Percentiles rank a stretch among this genome's conserved stretches.
Conservation (phyloP, 805 yeast species). For the Grigorovia transvaalensis region DNA sequence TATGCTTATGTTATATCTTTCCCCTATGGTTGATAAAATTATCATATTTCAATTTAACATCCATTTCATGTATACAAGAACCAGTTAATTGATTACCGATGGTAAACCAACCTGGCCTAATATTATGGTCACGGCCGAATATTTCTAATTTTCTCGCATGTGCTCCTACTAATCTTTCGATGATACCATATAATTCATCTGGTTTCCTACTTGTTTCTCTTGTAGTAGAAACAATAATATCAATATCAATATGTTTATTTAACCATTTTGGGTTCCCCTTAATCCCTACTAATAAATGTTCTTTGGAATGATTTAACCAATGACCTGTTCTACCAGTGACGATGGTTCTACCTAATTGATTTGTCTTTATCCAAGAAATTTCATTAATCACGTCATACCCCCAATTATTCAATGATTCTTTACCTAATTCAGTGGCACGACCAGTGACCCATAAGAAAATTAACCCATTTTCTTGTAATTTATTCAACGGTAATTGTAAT, state of each 20-base stretch:
- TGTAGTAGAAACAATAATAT: slow-evolving; percentile 69
- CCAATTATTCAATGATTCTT: slow-evolving; percentile 67
- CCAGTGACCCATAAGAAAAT: slow-evolving; percentile 92
- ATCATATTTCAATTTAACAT: slow-evolving; percentile 37
- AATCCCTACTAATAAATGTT: slow-evolving; percentile 75
- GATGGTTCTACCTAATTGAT: slow-evolving; percentile 77
- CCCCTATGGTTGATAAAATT: slow-evolving; percentile 2
- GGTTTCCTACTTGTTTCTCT: slow-evolving; percentile 89
- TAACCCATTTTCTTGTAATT: slow-evolving; percentile 75
- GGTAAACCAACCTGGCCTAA: slow-evolving; percentile 86
- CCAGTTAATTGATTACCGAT: slow-evolving; percentile 72
- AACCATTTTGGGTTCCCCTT: slow-evolving; percentile 77
- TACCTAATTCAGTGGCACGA: slow-evolving; percentile 79
- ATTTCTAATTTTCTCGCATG: slow-evolving; percentile 74
- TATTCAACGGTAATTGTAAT: slow-evolving; percentile 50
- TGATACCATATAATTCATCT: slow-evolving; percentile 77
- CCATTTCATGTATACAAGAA: slow-evolving; percentile 46
- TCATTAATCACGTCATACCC: slow-evolving; percentile 75
- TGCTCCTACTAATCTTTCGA: slow-evolving; percentile 73
- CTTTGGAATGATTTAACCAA: slow-evolving; percentile 93
- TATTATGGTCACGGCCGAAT: slow-evolving; percentile 79
- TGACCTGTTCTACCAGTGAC: slow-evolving; percentile 96
- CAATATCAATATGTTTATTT: slow-evolving; percentile 55
- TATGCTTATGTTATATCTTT: not conserved
- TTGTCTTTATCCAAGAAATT: slow-evolving; percentile 82